Base-by-base conservation (phyloP, 2,329 filamentous ascomycete species). In the Pseudogymnoascus sp. region DNA sequence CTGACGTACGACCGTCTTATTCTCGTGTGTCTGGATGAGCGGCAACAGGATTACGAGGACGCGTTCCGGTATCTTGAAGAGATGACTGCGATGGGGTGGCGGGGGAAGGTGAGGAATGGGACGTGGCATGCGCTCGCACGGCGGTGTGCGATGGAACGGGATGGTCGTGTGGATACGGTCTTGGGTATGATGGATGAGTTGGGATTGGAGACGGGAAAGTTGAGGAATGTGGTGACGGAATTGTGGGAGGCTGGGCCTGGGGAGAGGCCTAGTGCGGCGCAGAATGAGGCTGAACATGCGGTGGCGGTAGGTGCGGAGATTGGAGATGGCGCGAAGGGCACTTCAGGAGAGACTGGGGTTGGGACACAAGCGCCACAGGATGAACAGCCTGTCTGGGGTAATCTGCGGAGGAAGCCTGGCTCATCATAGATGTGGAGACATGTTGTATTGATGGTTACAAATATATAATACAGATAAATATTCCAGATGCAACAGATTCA, bases 1-100 rank as follows among this genome's bases (percentile, higher is more conserved):
- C 65, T 79, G 15, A 88, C 85, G 0, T 88, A 88, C 65, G 84
- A 88, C 65, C 76, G 80, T 4, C 73, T 88, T 9, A 79, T 88
- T 14, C 70, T 84, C 11, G 76, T 84, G 43, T 88, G 84, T 67
- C 65, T 82, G 4, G 71, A 75, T 6, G 64, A 68, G 43, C 61
- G 61, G 41, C 71, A 75, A 4, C 71, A 74, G 6, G 64, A 77
- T 47, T 75, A 77, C 25, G 77, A 80, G 62, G 76, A 77, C 62
- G 79, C 78, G 0, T 74, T 81, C 60, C 65, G 71, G 6, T 82
- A 81, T 65, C 73, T 80, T 6, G 73, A 77, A 39, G 80, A 82
- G 68, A 81, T 82, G 80, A 67, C 71, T 18, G 62, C 63, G 8
- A 70, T 74, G 35, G 76, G 76, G 1, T 71, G 70, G 12, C 67